These are phyloP conservation scores for Metarhizium album DNA, from an alignment of 2,329 filamentous ascomycete genomes.

Conservation along the genomic window DNA sequence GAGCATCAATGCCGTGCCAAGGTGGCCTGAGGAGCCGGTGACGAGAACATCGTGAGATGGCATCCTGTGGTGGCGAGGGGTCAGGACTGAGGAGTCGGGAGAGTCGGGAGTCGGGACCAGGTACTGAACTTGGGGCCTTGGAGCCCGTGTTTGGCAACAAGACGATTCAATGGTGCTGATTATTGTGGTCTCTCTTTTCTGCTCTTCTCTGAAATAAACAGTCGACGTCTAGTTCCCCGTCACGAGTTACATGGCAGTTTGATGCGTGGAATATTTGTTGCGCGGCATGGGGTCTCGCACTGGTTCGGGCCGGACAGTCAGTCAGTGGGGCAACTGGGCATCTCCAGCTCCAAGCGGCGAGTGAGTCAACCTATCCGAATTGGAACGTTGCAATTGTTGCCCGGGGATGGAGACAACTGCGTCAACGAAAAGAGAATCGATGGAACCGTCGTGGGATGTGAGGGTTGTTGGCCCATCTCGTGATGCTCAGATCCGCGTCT, in stretches of 20 bases:
- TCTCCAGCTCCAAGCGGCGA: neutral
- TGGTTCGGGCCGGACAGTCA: too few species aligned
- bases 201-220: too few species aligned
- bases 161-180: too few species aligned
- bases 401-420: neutral
- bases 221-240: too few species aligned
- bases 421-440: neutral
- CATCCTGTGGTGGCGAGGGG: neutral
- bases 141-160: too few species aligned
- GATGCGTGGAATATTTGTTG: too few species aligned
- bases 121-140: too few species aligned
- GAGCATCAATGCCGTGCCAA: slow-evolving; percentile 35
- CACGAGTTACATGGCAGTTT: too few species aligned
- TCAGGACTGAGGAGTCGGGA: too few species aligned
- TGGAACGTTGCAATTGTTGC: neutral
- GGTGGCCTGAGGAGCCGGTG: slow-evolving; percentile 35
- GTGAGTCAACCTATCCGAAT: neutral
- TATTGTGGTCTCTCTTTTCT: too few species aligned
- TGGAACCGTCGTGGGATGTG: neutral
- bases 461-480: neutral
- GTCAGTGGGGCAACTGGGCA: neutral
- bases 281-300: too few species aligned
- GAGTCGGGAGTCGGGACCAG: too few species aligned
- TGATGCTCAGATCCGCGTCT: neutral
- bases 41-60: slow-evolving; percentile 27